phyloP scores from a whole-genome alignment of 2,329 filamentous ascomycete species.

The Sclerotinia trifoliorum region DNA sequence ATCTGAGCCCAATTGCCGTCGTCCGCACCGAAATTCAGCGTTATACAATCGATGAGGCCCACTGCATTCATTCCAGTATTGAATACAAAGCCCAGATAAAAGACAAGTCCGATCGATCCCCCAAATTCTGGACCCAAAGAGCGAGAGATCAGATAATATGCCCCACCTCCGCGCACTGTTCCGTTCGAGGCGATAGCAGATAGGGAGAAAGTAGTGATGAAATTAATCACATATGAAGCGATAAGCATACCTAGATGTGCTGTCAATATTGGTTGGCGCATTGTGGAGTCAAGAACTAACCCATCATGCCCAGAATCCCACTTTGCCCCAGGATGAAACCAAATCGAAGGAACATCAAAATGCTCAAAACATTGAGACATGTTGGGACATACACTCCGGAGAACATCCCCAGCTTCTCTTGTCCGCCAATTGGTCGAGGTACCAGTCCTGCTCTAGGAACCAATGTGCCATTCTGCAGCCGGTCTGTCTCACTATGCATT shows the following conservation, averaged over 20 bases:
- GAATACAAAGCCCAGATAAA: slow-evolving; percentile 86
- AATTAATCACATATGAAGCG: slow-evolving; percentile 74
- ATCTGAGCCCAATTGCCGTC: slow-evolving; percentile 57
- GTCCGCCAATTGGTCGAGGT: slow-evolving; percentile 43
- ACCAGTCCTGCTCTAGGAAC: slow-evolving; percentile 42
- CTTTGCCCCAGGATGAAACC: slow-evolving; percentile 69
- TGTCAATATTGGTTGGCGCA: neutral
- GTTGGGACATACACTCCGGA: slow-evolving; percentile 84
- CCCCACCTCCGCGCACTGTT: slow-evolving; percentile 81
- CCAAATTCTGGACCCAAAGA: slow-evolving; percentile 86
- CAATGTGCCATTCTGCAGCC: slow-evolving; percentile 37
- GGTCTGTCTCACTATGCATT: slow-evolving; percentile 33
- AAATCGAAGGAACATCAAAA: slow-evolving; percentile 89
- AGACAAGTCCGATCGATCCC: slow-evolving; percentile 82
- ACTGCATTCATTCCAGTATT: slow-evolving; percentile 87
- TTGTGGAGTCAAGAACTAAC: slow-evolving; percentile 8
- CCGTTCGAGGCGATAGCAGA: slow-evolving; percentile 89
- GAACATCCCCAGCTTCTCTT: slow-evolving; percentile 70
- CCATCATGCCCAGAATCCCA: slow-evolving; percentile 23
- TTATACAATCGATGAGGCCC: slow-evolving; percentile 79
- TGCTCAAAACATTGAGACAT: slow-evolving; percentile 84
- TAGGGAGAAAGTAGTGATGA: slow-evolving; percentile 82
- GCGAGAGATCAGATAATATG: slow-evolving; percentile 85
- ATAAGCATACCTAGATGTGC: slow-evolving; percentile 55
- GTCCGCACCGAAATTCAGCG: slow-evolving; percentile 65